Evolutionary conservation across 1,284 basidiomycete species (phyloP), one percentile per base, ranked within the genome.

Genomic region (Ceratobasidium sp.): DNA sequence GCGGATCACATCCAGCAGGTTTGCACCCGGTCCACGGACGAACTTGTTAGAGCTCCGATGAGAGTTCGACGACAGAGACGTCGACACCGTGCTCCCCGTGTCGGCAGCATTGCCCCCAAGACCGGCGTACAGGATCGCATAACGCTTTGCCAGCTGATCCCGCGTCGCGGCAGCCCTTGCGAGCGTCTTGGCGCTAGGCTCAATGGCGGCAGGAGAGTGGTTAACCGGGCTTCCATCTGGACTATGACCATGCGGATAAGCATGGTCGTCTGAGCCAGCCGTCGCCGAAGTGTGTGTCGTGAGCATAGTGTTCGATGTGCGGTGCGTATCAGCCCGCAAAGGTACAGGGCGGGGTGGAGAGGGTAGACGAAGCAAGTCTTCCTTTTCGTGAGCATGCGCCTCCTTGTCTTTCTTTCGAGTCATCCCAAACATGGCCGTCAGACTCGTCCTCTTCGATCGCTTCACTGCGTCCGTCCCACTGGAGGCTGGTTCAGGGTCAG

Each of bases 111-210:
- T 36, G 12, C 43, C 43, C 4, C 45, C 59, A 21, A 70, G 32
- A 9, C 67, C 46, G 28, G 55, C 55, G 23, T 70, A 70, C 1
- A 70, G 26, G 30, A 70, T 58, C 30, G 30, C 55, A 39, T 70
- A 70, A 8, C 67, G 67, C 26, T 59, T 70, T 8, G 67, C 53
- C 2, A 70, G 43, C 43, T 70, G 67, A 30, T 70, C 67, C 41
- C 55, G 67, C 3, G 67, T 59, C 41, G 67, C 67, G 1, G 67
- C 67, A 5, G 67, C 67, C 21, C 67, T 28, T 6, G 67, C 67
- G 23, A 70, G 28, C 18, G 67, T 70, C 67, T 70, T 70, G 16
- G 67, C 67, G 32, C 67, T 70, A 6, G 67, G 67, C 28, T 70
- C 67, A n/a, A 70, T 50, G 16, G 52, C 39, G 46, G 34, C 28